phyloP scores from a whole-genome alignment of 2,329 filamentous ascomycete species.

The Fusarium decemcellulare region DNA sequence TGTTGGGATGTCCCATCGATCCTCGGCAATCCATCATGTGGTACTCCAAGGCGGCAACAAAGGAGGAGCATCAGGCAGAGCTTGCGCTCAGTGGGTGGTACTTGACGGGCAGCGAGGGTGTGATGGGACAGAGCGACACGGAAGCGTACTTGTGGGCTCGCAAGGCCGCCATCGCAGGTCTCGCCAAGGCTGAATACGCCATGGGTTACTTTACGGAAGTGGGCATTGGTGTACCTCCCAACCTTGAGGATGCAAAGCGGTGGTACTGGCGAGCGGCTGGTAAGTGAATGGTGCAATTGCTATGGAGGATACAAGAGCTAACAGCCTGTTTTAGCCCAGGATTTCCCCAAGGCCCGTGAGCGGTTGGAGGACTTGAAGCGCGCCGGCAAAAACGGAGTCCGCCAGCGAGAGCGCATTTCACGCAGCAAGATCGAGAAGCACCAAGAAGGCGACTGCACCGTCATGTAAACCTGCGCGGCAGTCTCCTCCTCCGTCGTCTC shows the following conservation, averaged over 20 bases:
- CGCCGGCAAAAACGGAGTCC: slow-evolving; percentile 78
- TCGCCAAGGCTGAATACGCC: slow-evolving; percentile 96
- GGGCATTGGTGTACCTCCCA: slow-evolving; percentile 88
- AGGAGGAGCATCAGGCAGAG: slow-evolving; percentile 95
- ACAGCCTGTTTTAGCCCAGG: slow-evolving; percentile 76
- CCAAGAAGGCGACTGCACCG: slow-evolving; percentile 88
- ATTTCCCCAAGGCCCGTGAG: slow-evolving; percentile 93
- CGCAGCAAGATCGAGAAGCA: slow-evolving; percentile 86
- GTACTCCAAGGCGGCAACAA: slow-evolving; percentile 92
- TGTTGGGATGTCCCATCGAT: slow-evolving; percentile 86
- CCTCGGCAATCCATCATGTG: slow-evolving; percentile 89
- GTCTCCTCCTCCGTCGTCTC: neutral
- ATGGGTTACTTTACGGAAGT: slow-evolving; percentile 98
- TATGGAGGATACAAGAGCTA: slow-evolving; percentile 39
- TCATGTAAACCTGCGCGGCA: slow-evolving; percentile 75
- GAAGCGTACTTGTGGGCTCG: slow-evolving; percentile 98
- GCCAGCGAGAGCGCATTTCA: slow-evolving; percentile 83
- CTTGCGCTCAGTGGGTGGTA: slow-evolving; percentile 93
- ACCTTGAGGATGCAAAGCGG: slow-evolving; percentile 94
- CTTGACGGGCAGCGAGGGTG: slow-evolving; percentile 88
- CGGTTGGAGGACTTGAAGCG: slow-evolving; percentile 92
- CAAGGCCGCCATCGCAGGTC: slow-evolving; percentile 88
- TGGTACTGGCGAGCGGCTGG: slow-evolving; percentile 99
- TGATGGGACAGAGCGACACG: slow-evolving; percentile 91
- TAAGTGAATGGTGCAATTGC: slow-evolving; percentile 65